Conservation (phyloP, 768 basidiomycete species). For the Suillus clintonianus region DNA sequence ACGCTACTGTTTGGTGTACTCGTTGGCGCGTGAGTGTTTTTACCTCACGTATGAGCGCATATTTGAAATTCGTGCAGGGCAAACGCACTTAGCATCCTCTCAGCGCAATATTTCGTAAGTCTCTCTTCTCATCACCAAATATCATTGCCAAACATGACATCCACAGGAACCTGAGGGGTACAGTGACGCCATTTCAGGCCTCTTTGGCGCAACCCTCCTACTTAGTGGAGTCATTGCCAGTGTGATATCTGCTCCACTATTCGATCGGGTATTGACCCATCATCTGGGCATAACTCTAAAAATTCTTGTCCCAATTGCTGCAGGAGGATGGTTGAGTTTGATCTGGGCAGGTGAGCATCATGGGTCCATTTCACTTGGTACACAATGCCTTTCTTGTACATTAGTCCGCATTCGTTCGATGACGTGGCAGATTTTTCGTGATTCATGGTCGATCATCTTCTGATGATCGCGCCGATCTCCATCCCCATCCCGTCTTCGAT, state of each 20-base stretch:
- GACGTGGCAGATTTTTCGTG: neutral
- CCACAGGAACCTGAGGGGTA: constrained; percentile 73
- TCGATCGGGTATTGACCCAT: constrained; percentile 82
- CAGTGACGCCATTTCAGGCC: constrained; percentile 60
- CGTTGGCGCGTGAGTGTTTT: constrained; percentile 55
- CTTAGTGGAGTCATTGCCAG: constrained; percentile 73
- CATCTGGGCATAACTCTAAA: constrained; percentile 64
- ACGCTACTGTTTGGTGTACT: constrained; percentile 62
- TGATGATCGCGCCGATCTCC: neutral
- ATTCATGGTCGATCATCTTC: neutral
- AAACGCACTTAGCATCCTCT: constrained; percentile 66
- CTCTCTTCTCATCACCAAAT: neutral
- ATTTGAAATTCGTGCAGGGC: constrained; percentile 37
- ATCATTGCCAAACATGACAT: neutral
- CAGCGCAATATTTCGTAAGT: constrained; percentile 68
- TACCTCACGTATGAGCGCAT: constrained; percentile 1
- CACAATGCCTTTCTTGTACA: neutral
- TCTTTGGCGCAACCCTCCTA: constrained; percentile 70
- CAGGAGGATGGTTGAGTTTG: constrained; percentile 65
- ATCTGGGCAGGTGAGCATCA: constrained; percentile 74
- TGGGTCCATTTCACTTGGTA: neutral
- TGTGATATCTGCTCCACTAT: constrained; percentile 67
- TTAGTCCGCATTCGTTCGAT: neutral
- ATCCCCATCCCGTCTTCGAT: neutral
- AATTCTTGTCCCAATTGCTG: constrained; percentile 61